Percentiles rank a stretch among this genome's conserved stretches.
These are phyloP conservation scores for Grosmannia huntii DNA, from an alignment of 2,329 filamentous ascomycete species.

Conservation along the genomic window DNA sequence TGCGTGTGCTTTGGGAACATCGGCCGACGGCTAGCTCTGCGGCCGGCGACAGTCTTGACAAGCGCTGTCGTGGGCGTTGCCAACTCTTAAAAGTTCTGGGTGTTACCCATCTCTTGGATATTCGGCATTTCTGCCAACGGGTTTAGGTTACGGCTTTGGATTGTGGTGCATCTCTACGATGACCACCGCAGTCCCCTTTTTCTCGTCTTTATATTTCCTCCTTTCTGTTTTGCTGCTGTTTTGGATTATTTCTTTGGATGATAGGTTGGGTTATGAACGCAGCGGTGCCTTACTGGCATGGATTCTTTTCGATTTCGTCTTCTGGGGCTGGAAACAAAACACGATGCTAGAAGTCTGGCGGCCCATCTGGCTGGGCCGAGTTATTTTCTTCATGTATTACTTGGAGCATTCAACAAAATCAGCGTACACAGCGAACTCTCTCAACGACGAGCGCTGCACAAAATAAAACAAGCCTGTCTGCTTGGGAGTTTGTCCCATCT, in stretches of 20 bases:
- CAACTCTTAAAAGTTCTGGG: not conserved
- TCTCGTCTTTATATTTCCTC: not conserved
- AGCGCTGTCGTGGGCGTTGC: not conserved
- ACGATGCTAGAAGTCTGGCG: not conserved
- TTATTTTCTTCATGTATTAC: not conserved
- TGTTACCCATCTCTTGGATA: not conserved
- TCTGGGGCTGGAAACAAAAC: not conserved
- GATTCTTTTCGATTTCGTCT: not conserved
- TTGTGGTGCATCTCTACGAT: not conserved
- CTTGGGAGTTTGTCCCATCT: not conserved
- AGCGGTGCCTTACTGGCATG: not conserved
- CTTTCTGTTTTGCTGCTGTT: not conserved
- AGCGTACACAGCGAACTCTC: not conserved
- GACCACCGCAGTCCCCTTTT: not conserved
- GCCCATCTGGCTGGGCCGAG: not conserved
- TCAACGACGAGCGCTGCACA: not conserved
- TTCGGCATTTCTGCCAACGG: not conserved
- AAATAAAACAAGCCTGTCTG: not conserved
- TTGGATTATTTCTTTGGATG: not conserved
- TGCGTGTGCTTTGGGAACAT: slow-evolving; percentile 95
- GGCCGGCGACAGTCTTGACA: not conserved
- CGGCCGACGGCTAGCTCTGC: slow-evolving; percentile 60
- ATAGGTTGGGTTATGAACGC: not conserved
- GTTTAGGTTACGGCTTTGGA: not conserved
- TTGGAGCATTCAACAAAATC: not conserved